Evolutionary conservation across 2,329 filamentous ascomycete species (phyloP).

Genomic region (Akanthomyces muscarius): DNA sequence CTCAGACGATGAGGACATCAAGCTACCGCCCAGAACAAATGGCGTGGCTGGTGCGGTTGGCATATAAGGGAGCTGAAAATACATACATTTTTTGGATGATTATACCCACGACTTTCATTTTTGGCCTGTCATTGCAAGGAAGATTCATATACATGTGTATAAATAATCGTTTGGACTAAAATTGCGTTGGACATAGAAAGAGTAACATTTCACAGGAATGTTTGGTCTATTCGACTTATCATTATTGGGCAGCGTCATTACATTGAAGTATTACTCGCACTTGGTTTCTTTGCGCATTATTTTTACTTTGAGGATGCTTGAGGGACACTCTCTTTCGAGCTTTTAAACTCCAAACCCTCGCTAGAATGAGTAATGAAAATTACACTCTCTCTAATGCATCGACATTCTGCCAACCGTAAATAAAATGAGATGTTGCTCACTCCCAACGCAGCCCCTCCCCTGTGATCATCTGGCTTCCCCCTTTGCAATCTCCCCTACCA

Average conservation of each 20-base stretch:
- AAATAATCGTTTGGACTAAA: not conserved
- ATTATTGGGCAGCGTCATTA: not conserved
- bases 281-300: conserved; percentile 7
- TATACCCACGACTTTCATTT: conserved; percentile 5
- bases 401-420: no score
- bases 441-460: no score
- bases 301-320: not conserved
- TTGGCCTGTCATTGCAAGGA: not conserved
- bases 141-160: not conserved
- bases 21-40: conserved; percentile 37
- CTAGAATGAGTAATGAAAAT: not conserved
- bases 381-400: not conserved
- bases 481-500: conserved; percentile 18
- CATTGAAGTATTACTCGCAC: not conserved
- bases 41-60: conserved; percentile 21
- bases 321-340: not conserved
- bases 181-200: conserved; percentile 3
- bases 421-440: no score
- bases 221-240: not conserved
- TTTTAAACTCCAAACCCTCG: not conserved
- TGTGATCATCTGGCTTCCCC: not conserved
- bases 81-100: not conserved
- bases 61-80: conserved; percentile 17
- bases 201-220: not conserved
- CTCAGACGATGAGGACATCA: conserved; percentile 56